These are phyloP conservation scores for Melaleuca alternifolia DNA, from an alignment of 345 rosid genomes.

Conservation along the genomic window DNA sequence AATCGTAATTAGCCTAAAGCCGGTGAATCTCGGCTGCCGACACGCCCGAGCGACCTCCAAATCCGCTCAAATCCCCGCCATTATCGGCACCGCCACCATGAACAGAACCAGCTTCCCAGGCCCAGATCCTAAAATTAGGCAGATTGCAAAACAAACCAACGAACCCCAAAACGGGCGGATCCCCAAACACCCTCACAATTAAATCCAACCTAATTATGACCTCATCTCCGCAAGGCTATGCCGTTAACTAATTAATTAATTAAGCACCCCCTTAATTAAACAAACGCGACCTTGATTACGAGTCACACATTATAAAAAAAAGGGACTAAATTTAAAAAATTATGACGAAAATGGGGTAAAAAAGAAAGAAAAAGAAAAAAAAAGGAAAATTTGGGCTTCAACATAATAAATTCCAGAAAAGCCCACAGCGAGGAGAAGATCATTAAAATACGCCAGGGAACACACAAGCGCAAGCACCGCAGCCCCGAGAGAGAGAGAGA, in stretches of 20 bases:
- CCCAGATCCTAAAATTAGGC: neutral
- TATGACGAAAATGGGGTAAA: neutral
- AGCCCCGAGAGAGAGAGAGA: neutral
- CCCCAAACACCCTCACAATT: neutral
- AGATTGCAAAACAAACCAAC: neutral
- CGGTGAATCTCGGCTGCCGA: neutral
- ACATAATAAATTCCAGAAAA: neutral
- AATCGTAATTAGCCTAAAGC: neutral
- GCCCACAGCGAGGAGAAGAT: neutral
- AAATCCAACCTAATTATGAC: neutral
- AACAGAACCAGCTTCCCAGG: neutral
- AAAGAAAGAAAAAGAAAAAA: neutral
- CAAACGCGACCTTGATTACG: neutral
- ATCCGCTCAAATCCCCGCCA: neutral
- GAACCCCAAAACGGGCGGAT: neutral
- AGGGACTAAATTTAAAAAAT: neutral
- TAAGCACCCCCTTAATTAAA: neutral
- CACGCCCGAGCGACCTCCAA: neutral
- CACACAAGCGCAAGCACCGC: neutral
- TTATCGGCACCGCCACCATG: neutral
- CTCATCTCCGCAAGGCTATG: neutral
- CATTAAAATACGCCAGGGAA: neutral
- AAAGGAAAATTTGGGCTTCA: neutral
- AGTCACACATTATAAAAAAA: neutral
- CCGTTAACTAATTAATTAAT: neutral